These are phyloP conservation scores for Wallacemonas rigidus DNA, from an alignment of 208 protist genomes.

Conservation along the genomic window DNA sequence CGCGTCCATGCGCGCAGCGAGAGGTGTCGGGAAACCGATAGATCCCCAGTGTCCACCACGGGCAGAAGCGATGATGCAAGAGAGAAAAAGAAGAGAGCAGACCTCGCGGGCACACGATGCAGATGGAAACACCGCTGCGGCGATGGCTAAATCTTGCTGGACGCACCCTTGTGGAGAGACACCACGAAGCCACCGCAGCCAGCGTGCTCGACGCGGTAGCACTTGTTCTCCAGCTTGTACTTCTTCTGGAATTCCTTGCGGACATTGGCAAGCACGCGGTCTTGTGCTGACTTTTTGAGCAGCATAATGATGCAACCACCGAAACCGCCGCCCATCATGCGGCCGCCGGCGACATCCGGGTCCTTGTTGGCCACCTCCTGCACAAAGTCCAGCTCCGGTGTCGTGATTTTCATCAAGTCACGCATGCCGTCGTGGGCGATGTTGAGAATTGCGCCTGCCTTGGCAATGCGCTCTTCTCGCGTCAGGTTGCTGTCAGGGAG, in stretches of 20 bases:
- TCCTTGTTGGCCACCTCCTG: constrained; percentile 61
- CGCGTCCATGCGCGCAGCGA: too few relatives aligned
- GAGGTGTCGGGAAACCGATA: too few relatives aligned
- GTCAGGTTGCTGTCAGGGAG: constrained; percentile 26
- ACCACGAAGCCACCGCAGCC: constrained; percentile 60
- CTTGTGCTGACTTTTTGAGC: constrained; percentile 42
- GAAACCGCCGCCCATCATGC: constrained; percentile 92
- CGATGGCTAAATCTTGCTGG: constrained; percentile 1
- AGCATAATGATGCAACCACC: constrained; percentile 86
- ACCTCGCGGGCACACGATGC: too few relatives aligned
- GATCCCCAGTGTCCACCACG: too few relatives aligned
- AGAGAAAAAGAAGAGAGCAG: too few relatives aligned
- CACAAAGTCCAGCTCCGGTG: constrained; percentile 81
- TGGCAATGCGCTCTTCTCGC: constrained; percentile 47
- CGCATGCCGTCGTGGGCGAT: constrained; percentile 69
- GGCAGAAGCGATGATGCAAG: too few relatives aligned
- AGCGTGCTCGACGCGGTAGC: constrained; percentile 44
- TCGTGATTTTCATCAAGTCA: constrained; percentile 76
- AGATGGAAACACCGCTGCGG: too few relatives aligned
- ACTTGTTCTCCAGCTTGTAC: constrained; percentile 56
- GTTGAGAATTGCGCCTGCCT: constrained; percentile 63
- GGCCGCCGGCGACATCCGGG: constrained; percentile 70
- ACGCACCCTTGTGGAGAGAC: constrained; percentile 25
- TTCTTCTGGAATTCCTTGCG: constrained; percentile 55
- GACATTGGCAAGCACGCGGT: constrained; percentile 54